Base-by-base conservation (phyloP, 1,284 basidiomycete species). In the Takashimella koratensis region DNA sequence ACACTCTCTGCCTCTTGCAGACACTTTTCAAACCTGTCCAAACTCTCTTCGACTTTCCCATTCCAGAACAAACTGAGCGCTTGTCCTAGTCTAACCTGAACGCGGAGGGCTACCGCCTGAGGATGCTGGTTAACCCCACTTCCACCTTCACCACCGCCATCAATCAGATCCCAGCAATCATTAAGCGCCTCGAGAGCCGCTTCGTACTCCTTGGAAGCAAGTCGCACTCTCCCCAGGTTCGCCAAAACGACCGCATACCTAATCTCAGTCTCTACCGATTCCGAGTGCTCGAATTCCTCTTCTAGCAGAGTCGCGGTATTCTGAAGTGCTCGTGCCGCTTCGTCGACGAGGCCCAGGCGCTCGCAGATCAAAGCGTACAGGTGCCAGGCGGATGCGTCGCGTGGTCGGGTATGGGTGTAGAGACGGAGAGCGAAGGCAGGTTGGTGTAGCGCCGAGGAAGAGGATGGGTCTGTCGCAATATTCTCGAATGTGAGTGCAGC, bases 351-450 rank as follows among this genome's bases (percentile, higher is more conserved):
- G 3, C 87, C 87, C 3, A 98, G 77, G 47, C 85, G 81, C 71
- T 99, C 96, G 65, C 86, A 89, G 20, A 97, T 79, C 11, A 98
- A 82, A 0, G 85, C 88, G 49, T 89, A 85, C 4, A 98, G 83
- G 74, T 98, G 92, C 25, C 91, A 76, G 0, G 86, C 93, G 21
- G 84, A 79, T 0, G 86, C 79, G 62, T 95, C 88, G 45, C 79
- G 74, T 0, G 91, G 86, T 2, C 81, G 79, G 43, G 83, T 81
- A 53, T 83, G 81, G 60, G 83, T 83, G 74, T 90, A 96, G 3
- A 90, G 83, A 47, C 84, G 82, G 45, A 97, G 78, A 2, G 88
- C 84, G 64, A 90, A 97, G 2, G 85, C 84, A 0, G 90, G 85
- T 52, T 75, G 72, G 40, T 87, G 80, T 13, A 90, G 74, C 26